A percentile compares a stretch with the other conserved stretches of the same genome.
Evolutionary conservation across 805 yeast species (phyloP).

Genomic region (Pichia nanzhaoensis): DNA sequence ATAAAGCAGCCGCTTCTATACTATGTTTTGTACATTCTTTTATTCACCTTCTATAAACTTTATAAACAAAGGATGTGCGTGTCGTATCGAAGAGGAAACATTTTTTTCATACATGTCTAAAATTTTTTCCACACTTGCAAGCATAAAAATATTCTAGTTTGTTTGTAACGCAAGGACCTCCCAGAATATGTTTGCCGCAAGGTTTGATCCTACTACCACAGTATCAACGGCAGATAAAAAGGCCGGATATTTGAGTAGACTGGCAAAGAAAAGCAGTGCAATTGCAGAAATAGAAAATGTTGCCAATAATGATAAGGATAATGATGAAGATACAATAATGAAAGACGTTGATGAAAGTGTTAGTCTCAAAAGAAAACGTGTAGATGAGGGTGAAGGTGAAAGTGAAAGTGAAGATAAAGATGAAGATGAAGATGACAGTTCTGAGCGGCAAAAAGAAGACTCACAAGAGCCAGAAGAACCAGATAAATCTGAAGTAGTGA

Average conservation of each 20-base stretch:
- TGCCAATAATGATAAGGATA: slow-evolving; percentile 18
- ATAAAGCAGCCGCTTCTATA: too few species aligned
- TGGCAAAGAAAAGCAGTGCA: slow-evolving; percentile 30
- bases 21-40: too few species aligned
- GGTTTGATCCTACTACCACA: slow-evolving; percentile 46
- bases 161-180: too few species aligned
- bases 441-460: too few species aligned
- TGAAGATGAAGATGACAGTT: slow-evolving; percentile 16
- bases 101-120: too few species aligned
- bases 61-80: too few species aligned
- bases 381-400: slow-evolving; percentile 9
- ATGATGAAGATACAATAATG: slow-evolving; percentile 17
- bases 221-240: slow-evolving; percentile 26
- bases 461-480: neutral
- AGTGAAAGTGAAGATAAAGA: neutral
- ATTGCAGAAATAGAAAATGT: slow-evolving; percentile 12
- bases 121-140: too few species aligned
- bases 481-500: too few species aligned
- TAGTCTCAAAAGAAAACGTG: slow-evolving; percentile 9
- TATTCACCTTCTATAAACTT: too few species aligned
- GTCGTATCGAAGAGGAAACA: too few species aligned
- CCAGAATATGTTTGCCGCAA: slow-evolving; percentile 52
- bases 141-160: too few species aligned
- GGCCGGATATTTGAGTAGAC: slow-evolving; percentile 30
- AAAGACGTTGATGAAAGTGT: slow-evolving; percentile 19